Evolutionary conservation across 495 filamentous ascomycete species (phyloP), one percentile per base, ranked within the genome.

Genomic region (Glonium stellatum): DNA sequence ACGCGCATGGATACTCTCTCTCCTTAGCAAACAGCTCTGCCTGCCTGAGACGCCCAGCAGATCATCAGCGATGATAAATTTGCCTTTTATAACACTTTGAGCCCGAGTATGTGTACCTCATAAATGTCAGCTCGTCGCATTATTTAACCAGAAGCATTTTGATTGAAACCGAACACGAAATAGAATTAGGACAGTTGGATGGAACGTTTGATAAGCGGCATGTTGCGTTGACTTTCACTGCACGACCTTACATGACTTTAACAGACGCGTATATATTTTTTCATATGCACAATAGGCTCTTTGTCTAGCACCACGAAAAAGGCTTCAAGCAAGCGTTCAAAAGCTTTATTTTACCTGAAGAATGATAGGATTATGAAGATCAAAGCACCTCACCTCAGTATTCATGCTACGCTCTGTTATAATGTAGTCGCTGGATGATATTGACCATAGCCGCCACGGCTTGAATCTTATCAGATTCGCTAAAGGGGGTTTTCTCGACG

Each of bases 401-500:
- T 73, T 55, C 67, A 72, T 80, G 75, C 22, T 74, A 69, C 56
- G 73, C 69, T 55, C 68, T 70, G 63, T 80, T 79, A 58, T 70
- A 80, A 60, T 77, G 72, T 9, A 71, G 69, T 61, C 68, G 74
- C 56, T 81, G 78, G 41, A 77, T 73, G n/a, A 63, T 56, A 58
- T 80, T 76, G 72, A 80, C 75, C 67, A 72, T 66, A 34, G 75
- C 71, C 56, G 77, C 75, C 23, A 77, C 73, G 8, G 71, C 73
- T 58, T 78, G 66, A 54, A 78, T 79, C 54, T 78, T 68, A 56
- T 78, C 76, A 10, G 71, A 62, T 50, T 80, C 78, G 47, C 67
- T 67, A 0, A 69, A 67, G 15, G 71, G 76, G 4, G 77, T 68
- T 55, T 65, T 71, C 62, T 80, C 75, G 8, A 79, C 76, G 19